Base-by-base conservation (phyloP, 768 basidiomycete species). In the Hysterangium stoloniferum region DNA sequence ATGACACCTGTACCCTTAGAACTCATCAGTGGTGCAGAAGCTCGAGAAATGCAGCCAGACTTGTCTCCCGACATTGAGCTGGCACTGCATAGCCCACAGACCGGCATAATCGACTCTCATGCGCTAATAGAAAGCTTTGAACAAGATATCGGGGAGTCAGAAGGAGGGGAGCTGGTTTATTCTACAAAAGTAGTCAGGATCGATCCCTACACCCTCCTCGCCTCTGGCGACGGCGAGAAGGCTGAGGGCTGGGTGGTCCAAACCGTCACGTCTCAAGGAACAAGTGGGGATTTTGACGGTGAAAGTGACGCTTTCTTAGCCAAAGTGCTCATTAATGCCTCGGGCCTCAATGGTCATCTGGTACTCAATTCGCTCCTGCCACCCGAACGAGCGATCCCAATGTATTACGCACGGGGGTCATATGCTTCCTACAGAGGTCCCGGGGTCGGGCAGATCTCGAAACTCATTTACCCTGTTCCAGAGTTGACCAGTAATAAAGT, bases 381-480 rank as follows among this genome's bases (percentile, higher is more conserved):
- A 0, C 68, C 70, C 48, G 67, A 73, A 28, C 59, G 67, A 44
- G 77, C 75, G 9, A 73, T 92, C 48, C 80, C 86, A 1, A 79
- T 89, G 70, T 90, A 79, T 62, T 93, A 80, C 57, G 89, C 79
- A 2, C 77, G 78, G 52, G 92, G 93, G 6, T 87, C 89, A 4
- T 98, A 97, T 61, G 85, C 90, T 27, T 79, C 82, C 3, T 98
- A 97, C 65, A 74, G 75, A 42, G 93, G 94, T 5, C 81, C 82
- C 0, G 92, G 91, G 1, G 71, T 84, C 35, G 66, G 73, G 12
- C 63, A 73, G 11, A 71, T 96, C 49, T 74, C 73, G 3, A 83
- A 82, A 56, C 77, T 99, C 53, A 80, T 99, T 60, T 97, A 99
- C 67, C 94, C 95, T 2, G 93, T 88, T 55, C 93, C 95, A 4